phyloP scores from a whole-genome alignment of 345 rosid genomes.

The Dovyalis caffra region DNA sequence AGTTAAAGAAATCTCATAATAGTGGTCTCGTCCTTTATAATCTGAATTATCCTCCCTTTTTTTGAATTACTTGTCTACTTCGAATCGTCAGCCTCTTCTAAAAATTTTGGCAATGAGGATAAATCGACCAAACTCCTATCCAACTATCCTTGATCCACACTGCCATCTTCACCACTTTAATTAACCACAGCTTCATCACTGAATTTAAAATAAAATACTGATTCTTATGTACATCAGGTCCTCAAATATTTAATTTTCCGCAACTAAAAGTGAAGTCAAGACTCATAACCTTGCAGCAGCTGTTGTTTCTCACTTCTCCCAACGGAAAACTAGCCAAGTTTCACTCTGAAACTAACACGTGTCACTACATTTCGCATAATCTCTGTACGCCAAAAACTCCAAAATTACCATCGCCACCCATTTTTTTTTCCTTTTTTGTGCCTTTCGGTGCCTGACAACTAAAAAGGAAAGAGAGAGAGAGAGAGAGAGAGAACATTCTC shows the following conservation, averaged over 20 bases:
- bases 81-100: no score
- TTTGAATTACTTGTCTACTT: no score
- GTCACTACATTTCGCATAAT: constrained; percentile 25
- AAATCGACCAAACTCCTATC: neutral
- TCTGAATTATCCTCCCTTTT: no score
- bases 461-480: neutral
- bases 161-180: neutral
- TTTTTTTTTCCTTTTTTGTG: neutral
- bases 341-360: constrained; percentile 33
- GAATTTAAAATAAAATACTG: neutral
- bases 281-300: neutral
- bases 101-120: neutral
- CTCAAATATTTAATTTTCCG: neutral
- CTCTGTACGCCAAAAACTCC: constrained; percentile 3
- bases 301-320: neutral
- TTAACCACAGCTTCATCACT: neutral
- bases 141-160: neutral
- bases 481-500: neutral
- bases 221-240: neutral
- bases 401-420: constrained; percentile 7
- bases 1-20: no score
- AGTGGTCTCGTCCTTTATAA: no score
- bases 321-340: constrained; percentile 14
- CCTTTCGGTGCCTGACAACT: constrained; percentile 14
- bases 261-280: neutral